Base-by-base conservation (phyloP, 2,329 filamentous ascomycete species). In the Alternaria dauci region DNA sequence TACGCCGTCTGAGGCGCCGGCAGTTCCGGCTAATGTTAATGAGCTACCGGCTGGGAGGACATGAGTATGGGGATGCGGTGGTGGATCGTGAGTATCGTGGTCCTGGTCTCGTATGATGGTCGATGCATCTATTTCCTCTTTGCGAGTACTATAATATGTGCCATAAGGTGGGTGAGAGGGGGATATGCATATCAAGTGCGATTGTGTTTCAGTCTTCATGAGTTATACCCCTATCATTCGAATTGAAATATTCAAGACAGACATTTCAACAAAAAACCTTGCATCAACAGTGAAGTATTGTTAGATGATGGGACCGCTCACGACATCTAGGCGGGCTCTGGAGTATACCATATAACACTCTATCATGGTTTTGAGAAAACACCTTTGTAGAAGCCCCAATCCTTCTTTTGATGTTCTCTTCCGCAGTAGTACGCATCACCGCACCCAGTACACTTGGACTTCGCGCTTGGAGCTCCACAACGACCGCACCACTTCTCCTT, bases 11-110 rank as follows among this genome's bases (percentile, higher is more conserved):
- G 30, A 47, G 25, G 5, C 48, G 9, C 42, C 47, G 23, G 32
- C 53, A 11, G 47, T 52, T 25, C 58, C 53, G 3, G 34, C 52
- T 5, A 57, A 54, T 28, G 18, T 64, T 7, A 66, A 57, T 46
- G 63, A 66, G 42, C 36, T 66, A 20, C 53, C 63, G 20, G 53
- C 39, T 32, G 32, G 43, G 38, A 56, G 61, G 52, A 66, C 61
- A 55, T 63, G 38, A 52, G 30, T 30, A 26, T 2, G 8, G 11
- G 6, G 20, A 36, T 38, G 3, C 18, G 16, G 30, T 23, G 8
- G 32, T 38, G n/a, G 20, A 18, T 50, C 46, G 14, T 26, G 20
- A 9, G 16, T 26, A 25, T 36, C 36, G 6, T 12, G 20, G 3
- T 14, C 20, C 25, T 18, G 8, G 20, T 36, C 32, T 34, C 8